Percentiles rank a stretch among this genome's conserved stretches.
Conservation (phyloP, 2,329 filamentous ascomycete genomes). For the Penicillium vulpinum region DNA sequence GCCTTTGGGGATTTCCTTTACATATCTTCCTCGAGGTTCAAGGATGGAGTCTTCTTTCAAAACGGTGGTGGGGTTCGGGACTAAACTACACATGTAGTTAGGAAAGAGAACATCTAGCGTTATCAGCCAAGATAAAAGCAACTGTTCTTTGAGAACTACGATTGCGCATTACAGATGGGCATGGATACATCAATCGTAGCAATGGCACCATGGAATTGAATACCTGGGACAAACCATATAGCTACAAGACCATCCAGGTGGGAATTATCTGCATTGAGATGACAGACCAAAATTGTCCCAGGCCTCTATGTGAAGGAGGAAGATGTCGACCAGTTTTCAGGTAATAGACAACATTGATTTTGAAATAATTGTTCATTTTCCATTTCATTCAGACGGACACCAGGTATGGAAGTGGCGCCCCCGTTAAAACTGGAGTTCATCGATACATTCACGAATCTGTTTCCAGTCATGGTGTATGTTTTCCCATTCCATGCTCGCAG, state of each 20-base stretch:
- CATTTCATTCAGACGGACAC: constrained; percentile 44
- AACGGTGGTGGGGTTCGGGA: no score
- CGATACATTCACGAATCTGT: constrained; percentile 45
- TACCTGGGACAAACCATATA: background rate
- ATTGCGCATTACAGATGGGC: background rate
- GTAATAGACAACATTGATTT: constrained; percentile 12
- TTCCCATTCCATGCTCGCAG: constrained; percentile 35
- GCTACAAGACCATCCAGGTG: constrained; percentile 1
- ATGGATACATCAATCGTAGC: background rate
- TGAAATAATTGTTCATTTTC: constrained; percentile 42
- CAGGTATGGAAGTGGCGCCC: constrained; percentile 37
- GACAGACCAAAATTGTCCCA: background rate
- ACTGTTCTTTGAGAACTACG: background rate
- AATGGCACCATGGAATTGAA: background rate
- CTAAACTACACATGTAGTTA: background rate
- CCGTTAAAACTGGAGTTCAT: constrained; percentile 41
- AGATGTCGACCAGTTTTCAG: constrained; percentile 3
- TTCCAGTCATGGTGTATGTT: constrained; percentile 42
- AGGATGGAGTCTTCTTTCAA: background rate
- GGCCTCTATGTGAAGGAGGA: background rate
- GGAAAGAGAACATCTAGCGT: background rate
- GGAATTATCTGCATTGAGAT: background rate
- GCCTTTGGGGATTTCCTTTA: background rate
- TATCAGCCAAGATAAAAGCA: background rate
- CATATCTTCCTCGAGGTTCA: background rate